phyloP scores from a whole-genome alignment of 2,329 filamentous ascomycete genomes.

The Colletotrichum sp. region DNA sequence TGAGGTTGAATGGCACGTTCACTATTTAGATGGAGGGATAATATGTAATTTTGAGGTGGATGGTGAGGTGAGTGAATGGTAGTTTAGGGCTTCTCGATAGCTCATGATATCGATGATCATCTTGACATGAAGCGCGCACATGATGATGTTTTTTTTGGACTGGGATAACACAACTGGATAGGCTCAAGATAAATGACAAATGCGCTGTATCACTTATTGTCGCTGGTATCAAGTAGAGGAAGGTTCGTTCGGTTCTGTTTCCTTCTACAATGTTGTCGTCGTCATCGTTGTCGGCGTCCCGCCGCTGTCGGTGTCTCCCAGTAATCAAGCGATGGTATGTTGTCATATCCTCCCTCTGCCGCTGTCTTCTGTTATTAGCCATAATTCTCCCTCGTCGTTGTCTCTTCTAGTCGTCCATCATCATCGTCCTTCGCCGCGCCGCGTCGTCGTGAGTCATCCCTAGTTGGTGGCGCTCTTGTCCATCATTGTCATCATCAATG shows the following conservation, averaged over 20 bases:
- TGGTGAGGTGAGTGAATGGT: background rate
- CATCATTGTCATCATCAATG: background rate
- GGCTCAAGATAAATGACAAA: background rate
- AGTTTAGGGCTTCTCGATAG: background rate
- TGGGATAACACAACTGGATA: no score
- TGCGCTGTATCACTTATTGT: background rate
- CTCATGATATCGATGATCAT: background rate
- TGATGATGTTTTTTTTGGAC: no score
- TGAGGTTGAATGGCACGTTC: conserved; percentile 42
- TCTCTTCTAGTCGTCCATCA: rapidly evolving
- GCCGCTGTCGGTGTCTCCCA: no score
- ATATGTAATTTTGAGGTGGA: background rate
- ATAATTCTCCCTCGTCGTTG: background rate
- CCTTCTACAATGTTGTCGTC: background rate
- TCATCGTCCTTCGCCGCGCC: background rate
- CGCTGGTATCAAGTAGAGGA: background rate
- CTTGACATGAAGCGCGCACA: background rate
- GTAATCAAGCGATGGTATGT: no score
- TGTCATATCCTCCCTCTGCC: no score
- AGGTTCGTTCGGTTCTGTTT: background rate
- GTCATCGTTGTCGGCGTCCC: no score
- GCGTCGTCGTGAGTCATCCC: background rate
- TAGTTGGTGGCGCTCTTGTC: background rate
- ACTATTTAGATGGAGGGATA: background rate
- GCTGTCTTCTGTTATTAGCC: no score